These are phyloP conservation scores for Monosporascus sp. DNA, from an alignment of 2,329 filamentous ascomycete genomes.

Conservation along the genomic window DNA sequence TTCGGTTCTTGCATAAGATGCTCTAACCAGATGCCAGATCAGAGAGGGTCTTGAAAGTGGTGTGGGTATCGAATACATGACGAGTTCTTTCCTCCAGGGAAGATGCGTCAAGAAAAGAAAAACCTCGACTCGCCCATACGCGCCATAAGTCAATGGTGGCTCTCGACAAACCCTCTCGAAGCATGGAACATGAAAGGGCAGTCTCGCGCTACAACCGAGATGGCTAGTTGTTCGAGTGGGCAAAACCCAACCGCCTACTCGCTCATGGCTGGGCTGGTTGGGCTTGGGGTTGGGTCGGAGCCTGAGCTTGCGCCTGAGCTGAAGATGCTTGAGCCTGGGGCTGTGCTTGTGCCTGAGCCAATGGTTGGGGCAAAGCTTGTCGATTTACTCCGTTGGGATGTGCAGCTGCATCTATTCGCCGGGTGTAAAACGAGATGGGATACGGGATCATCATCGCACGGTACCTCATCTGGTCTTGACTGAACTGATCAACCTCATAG, in stretches of 20 bases:
- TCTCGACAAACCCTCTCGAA: no score
- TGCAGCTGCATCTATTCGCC: constrained; percentile 24
- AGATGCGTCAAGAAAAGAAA: constrained; percentile 1
- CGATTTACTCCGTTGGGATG: constrained; percentile 14
- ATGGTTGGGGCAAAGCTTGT: constrained; percentile 17
- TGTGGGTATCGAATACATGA: constrained; percentile 13
- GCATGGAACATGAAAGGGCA: no score
- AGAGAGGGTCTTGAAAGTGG: neutral
- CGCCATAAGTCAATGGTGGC: no score
- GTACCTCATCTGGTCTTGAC: constrained; percentile 55
- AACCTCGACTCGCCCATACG: no score
- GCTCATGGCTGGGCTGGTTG: constrained; percentile 4
- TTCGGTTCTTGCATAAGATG: neutral
- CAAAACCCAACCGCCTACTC: neutral
- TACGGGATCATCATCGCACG: constrained; percentile 53
- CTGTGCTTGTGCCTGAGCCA: constrained; percentile 3
- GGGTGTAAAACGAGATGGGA: constrained; percentile 36
- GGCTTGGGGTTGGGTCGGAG: constrained; percentile 7
- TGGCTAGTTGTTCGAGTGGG: no score
- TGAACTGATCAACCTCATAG: constrained; percentile 71
- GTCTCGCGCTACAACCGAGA: no score
- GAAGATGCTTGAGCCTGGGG: constrained; percentile 9
- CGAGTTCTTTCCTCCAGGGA: neutral
- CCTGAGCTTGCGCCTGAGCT: constrained; percentile 7
- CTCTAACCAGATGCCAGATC: neutral